Base-by-base conservation (phyloP, 441 rosid species). In the Pelargonium cotyledonis region DNA sequence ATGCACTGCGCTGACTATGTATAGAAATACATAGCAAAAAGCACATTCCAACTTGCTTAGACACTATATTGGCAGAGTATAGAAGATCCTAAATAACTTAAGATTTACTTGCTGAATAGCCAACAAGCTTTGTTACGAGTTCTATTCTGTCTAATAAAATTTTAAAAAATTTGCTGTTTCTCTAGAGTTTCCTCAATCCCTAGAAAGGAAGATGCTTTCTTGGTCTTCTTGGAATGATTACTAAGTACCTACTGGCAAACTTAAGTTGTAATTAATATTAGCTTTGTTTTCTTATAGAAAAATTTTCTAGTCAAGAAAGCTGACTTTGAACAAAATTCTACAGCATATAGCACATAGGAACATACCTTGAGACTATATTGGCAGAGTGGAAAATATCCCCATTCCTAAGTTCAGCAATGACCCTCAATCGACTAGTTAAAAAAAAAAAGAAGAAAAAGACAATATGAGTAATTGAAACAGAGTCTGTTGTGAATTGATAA, bases 361-460 rank as follows among this genome's bases (percentile, higher is more conserved):
- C 76, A 74, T 68, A 79, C 85, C 85, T 82, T 0, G 83, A 63
- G 71, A 75, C 75, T 71, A 77, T 62, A 64, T 75, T 77, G 35
- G 68, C 63, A 21, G 83, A 68, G 40, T 75, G 76, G 65, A 77
- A 73, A 65, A 70, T 68, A 67, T 75, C 83, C 16, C 71, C 76
- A 65, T 82, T 78, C 63, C 81, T 71, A 68, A 77, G 76, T 72
- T 82, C 81, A 68, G 85, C 75, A 64, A 75, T 75, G 69, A 77
- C 78, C 70, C 76, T 82, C 76, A 82, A 16, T 68, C 68, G 76
- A 71, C 85, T 82, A 63, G 38, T 68, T 66, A 65, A 65, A 73
- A 79, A 70, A 71, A 65, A 21, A 0, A 65, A 65, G 63, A 73
- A 79, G 68, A 71, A 65, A 21, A 0, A 65, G 49, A 43, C 19